phyloP scores from a whole-genome alignment of 2,329 filamentous ascomycete species.

The Alternaria triticina region DNA sequence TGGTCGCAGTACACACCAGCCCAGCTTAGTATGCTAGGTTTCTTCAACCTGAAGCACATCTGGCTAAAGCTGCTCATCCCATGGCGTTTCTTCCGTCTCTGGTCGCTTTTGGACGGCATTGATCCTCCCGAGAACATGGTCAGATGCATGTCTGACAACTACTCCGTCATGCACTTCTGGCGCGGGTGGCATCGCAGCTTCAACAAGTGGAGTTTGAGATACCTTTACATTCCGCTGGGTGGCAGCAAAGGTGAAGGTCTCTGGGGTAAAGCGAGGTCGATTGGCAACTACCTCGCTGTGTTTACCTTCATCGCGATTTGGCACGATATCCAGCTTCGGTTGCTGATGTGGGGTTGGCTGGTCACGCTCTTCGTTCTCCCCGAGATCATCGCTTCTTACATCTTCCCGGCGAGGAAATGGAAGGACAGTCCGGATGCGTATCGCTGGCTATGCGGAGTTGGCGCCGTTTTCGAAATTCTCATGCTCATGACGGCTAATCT shows the following conservation, averaged over 20 bases:
- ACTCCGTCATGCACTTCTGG: slow-evolving; percentile 90
- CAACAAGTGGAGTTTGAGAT: slow-evolving; percentile 93
- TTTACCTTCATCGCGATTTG: slow-evolving; percentile 98
- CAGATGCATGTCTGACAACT: slow-evolving; percentile 94
- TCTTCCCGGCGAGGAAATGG: slow-evolving; percentile 80
- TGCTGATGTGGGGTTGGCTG: slow-evolving; percentile 97
- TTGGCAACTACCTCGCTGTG: slow-evolving; percentile 79
- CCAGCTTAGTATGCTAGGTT: slow-evolving; percentile 88
- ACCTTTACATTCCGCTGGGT: slow-evolving; percentile 91
- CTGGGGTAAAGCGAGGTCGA: slow-evolving; percentile 60
- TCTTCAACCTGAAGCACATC: slow-evolving; percentile 95
- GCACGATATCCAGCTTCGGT: slow-evolving; percentile 92
- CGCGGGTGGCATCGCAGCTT: slow-evolving; percentile 93
- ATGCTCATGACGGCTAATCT: slow-evolving; percentile 98
- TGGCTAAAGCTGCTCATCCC: slow-evolving; percentile 97
- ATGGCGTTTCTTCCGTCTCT: slow-evolving; percentile 99
- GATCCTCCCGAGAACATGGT: slow-evolving; percentile 99
- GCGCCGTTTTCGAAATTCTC: slow-evolving; percentile 81
- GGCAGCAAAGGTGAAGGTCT: slow-evolving; percentile 59
- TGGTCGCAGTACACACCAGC: slow-evolving; percentile 86
- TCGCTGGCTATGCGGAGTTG: slow-evolving; percentile 78
- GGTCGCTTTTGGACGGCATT: slow-evolving; percentile 86
- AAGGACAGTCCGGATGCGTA: slow-evolving; percentile 73
- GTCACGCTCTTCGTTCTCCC: slow-evolving; percentile 93
- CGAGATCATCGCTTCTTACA: slow-evolving; percentile 72